Evolutionary conservation across 2,329 filamentous ascomycete species (phyloP).

Genomic region (Fusarium sarcochroum): DNA sequence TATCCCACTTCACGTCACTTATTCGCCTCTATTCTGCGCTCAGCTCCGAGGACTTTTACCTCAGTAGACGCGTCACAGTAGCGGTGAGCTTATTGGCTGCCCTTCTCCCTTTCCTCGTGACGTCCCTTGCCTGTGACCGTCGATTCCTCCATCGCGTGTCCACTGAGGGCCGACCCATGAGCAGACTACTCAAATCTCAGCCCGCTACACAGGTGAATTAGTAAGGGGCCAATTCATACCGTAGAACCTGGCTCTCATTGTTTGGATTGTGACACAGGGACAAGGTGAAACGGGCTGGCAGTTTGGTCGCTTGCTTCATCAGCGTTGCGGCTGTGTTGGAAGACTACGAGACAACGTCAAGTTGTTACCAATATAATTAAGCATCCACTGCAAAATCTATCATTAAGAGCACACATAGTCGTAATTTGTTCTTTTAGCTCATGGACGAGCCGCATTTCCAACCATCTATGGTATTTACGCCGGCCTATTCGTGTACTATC

Average conservation of each 20-base stretch:
- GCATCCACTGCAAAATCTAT: background rate
- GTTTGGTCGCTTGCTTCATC: background rate
- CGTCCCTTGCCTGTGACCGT: conserved; percentile 1
- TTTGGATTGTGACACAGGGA: conserved; percentile 5
- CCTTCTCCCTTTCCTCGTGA: background rate
- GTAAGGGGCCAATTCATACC: background rate
- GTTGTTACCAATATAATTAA: background rate
- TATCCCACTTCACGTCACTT: conserved; percentile 24
- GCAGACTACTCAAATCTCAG: background rate
- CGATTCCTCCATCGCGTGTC: background rate
- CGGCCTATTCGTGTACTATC: conserved; percentile 22
- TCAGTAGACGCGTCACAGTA: conserved; percentile 16
- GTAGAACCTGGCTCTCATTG: background rate
- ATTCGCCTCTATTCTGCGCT: conserved; percentile 11
- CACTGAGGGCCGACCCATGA: background rate
- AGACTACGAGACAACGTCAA: background rate
- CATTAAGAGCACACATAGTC: background rate
- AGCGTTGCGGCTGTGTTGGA: background rate
- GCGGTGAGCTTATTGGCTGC: conserved; percentile 26
- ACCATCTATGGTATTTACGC: conserved; percentile 28
- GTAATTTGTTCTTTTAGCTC: background rate
- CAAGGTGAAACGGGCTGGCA: conserved; percentile 3
- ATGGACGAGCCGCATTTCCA: conserved; percentile 5
- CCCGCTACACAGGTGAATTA: background rate
- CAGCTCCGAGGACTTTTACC: conserved; percentile 8